Conservation (phyloP, 306 rosid species). For the Delonix regia region DNA sequence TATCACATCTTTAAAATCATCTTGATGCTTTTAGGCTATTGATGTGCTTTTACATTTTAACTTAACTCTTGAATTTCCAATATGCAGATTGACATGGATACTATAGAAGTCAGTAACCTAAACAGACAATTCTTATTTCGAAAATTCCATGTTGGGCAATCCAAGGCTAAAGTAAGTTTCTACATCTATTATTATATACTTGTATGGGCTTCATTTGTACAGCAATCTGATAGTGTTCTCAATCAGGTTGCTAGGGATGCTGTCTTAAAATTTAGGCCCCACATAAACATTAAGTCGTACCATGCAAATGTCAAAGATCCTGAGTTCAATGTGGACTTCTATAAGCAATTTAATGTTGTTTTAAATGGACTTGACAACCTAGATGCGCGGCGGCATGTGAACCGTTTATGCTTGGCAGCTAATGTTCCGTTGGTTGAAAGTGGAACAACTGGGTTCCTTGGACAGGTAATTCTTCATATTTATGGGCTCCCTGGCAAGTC, state of each 20-base stretch:
- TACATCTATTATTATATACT: conserved; percentile 17
- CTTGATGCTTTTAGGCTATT: conserved; percentile 25
- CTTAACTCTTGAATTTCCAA: conserved; percentile 34
- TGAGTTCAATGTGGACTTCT: conserved; percentile 86
- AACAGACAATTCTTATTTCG: conserved; percentile 98
- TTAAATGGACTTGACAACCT: conserved; percentile 98
- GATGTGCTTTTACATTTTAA: conserved; percentile 12
- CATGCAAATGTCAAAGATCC: conserved; percentile 95
- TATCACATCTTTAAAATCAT: conserved; percentile 11
- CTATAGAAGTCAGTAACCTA: conserved; percentile 99
- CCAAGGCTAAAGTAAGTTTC: conserved; percentile 87
- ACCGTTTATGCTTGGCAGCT: conserved; percentile 97
- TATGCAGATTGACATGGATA: conserved; percentile 98
- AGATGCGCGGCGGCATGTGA: conserved; percentile 97
- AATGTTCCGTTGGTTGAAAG: conserved; percentile 94
- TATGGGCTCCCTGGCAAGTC: conserved; percentile 19
- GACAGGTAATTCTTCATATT: conserved; percentile 68
- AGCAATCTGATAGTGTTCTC: conserved; percentile 40
- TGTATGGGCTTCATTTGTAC: conserved; percentile 25
- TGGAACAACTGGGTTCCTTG: conserved; percentile 99
- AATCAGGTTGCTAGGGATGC: conserved; percentile 99
- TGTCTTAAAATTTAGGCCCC: conserved; percentile 91
- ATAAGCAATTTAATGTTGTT: conserved; percentile 85
- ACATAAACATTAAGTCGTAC: conserved; percentile 78
- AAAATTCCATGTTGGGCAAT: conserved; percentile 94